Percentiles rank a stretch among this genome's conserved stretches.
phyloP scores from a whole-genome alignment of 2,329 filamentous ascomycete species.

The Fusarium floridanum region DNA sequence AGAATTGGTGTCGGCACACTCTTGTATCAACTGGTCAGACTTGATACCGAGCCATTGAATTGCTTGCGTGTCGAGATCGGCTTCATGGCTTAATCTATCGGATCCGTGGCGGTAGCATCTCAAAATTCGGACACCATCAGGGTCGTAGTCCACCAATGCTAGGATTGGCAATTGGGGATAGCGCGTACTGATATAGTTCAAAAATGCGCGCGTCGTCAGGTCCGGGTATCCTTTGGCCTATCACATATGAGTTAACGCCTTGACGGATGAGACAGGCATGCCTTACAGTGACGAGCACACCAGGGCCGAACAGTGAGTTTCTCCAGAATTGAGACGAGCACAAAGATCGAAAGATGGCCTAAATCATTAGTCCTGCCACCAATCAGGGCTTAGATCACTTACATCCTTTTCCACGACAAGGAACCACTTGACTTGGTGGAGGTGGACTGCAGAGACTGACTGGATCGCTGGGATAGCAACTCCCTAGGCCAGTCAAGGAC shows the following conservation, averaged over 20 bases:
- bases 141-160: constrained; percentile 80
- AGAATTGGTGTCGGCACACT: background rate
- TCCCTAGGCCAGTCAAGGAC: constrained; percentile 60
- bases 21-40: constrained; percentile 55
- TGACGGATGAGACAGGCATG: accelerated
- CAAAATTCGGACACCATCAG: constrained; percentile 80
- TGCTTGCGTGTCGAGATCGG: constrained; percentile 60
- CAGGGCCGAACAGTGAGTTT: constrained; percentile 62
- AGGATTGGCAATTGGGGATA: constrained; percentile 68
- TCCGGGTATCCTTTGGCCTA: constrained; percentile 90
- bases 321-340: constrained; percentile 68
- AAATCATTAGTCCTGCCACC: constrained; percentile 27
- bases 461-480: constrained; percentile 69
- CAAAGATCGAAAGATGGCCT: constrained; percentile 81
- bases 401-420: constrained; percentile 86
- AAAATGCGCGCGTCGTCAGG: constrained; percentile 74
- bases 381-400: constrained; percentile 5
- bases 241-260: no score
- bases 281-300: constrained; percentile 76
- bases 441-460: constrained; percentile 63
- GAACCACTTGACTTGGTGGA: constrained; percentile 70
- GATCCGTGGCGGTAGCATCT: constrained; percentile 81
- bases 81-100: constrained; percentile 71
- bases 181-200: constrained; percentile 64
- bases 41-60: constrained; percentile 76